A percentile compares a stretch with the other conserved stretches of the same genome.
Evolutionary conservation across 2,329 filamentous ascomycete genomes (phyloP).

Genomic region (Calonectria henricotiae): DNA sequence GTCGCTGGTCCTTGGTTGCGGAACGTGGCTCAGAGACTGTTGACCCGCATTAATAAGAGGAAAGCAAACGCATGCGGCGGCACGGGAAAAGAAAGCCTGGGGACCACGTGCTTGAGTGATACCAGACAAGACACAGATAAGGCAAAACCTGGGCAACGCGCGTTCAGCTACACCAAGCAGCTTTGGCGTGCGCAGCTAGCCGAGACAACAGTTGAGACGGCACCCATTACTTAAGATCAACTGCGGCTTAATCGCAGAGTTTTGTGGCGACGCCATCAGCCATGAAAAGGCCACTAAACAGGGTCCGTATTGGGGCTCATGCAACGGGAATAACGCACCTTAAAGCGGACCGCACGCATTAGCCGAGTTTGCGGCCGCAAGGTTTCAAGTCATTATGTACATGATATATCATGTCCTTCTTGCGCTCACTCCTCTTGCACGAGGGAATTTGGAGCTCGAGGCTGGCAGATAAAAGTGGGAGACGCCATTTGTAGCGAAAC

Average conservation of each 20-base stretch:
- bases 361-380: conserved; percentile 30
- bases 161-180: background rate
- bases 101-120: conserved; percentile 18
- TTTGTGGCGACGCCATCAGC: conserved; percentile 40
- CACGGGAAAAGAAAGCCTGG: conserved; percentile 1
- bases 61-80: conserved; percentile 36
- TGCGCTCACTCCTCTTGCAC: conserved; percentile 25
- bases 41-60: conserved; percentile 25
- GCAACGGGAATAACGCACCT: conserved; percentile 43
- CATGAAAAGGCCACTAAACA: conserved; percentile 21
- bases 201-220: conserved; percentile 12
- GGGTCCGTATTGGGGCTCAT: conserved; percentile 29
- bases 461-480: conserved; percentile 21
- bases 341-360: conserved; percentile 18
- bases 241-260: conserved; percentile 41
- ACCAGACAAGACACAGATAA: background rate
- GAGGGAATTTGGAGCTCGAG: conserved; percentile 22
- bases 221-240: conserved; percentile 6
- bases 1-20: conserved; percentile 32
- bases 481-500: conserved; percentile 17
- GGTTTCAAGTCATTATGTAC: conserved; percentile 30
- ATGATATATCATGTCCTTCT: conserved; percentile 20
- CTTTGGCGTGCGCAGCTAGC: conserved; percentile 19
- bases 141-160: background rate
- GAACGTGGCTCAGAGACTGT: conserved; percentile 32